Evolutionary conservation across 768 basidiomycete genomes (phyloP), one percentile per base, ranked within the genome.

Genomic region (Boletus rubescentipes): DNA sequence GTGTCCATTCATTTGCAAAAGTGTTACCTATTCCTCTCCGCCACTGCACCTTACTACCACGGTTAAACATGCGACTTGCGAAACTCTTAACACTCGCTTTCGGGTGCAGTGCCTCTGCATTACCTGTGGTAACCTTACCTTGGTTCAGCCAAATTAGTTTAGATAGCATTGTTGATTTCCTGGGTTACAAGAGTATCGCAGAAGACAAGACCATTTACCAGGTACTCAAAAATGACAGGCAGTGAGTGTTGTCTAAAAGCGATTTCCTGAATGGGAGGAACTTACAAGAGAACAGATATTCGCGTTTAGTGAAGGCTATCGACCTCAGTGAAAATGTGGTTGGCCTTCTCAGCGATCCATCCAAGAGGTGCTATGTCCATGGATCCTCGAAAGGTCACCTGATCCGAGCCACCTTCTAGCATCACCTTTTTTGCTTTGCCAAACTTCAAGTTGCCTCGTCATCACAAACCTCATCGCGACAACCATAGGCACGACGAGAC

Each of bases 111-210:
- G 57, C 53, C 14, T 54, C 45, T 41, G 67, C 67, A 15, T 34
- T 66, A 16, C 67, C 59, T 26, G 30, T 57, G 16, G 26, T 62
- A 31, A 55, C 46, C 23, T 40, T 66, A 18, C 66, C 46, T n/a
- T 68, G 61, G 64, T 62, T 68, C 26, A 55, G 61, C 36, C 58
- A 66, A n/a, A 4, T 68, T 16, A 49, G 53, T 9, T 18, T 68
- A 18, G 51, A 59, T 16, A 38, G 37, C 20, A 38, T 66, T 18
- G 26, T 39, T 20, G 46, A 37, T 18, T 49, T n/a, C 44, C 38
- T 58, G 45, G 43, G 43, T 35, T 57, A 47, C 29, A n/a, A n/a
- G 32, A 60, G 8, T 21, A 18, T 9, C 11, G 34, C 40, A 16
- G 50, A 47, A 59, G 46, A 43, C 26, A 39, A 20, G 29, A 60